phyloP scores from a whole-genome alignment of 1,139 yeast genomes.

The Geotrichum bryndzae region DNA sequence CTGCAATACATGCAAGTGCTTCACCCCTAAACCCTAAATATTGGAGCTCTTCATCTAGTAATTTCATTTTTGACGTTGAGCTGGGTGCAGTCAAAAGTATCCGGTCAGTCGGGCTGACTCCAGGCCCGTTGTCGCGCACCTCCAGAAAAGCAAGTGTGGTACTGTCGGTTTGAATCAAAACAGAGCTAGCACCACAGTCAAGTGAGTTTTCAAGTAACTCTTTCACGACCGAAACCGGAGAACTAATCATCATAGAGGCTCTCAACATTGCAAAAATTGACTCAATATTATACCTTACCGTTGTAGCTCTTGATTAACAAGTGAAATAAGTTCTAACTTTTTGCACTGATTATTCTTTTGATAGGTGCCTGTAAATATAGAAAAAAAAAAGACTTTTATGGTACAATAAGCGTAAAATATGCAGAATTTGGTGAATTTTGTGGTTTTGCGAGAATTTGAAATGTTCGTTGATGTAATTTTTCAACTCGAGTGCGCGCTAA shows the following conservation, averaged over 20 bases:
- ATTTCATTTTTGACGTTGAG: conserved; percentile 62
- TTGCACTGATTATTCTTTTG: not conserved
- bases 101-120: conserved; percentile 55
- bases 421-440: not conserved
- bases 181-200: conserved; percentile 62
- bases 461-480: not conserved
- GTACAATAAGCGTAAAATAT: not conserved
- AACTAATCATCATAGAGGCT: conserved; percentile 5
- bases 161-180: conserved; percentile 57
- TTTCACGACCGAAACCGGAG: conserved; percentile 35
- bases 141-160: conserved; percentile 59
- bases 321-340: not conserved
- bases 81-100: conserved; percentile 55
- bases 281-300: not conserved
- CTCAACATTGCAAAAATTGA: not conserved
- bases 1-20: conserved; percentile 57
- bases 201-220: conserved; percentile 75
- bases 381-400: not conserved
- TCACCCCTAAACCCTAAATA: conserved; percentile 82
- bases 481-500: not conserved
- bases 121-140: conserved; percentile 72
- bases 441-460: not conserved
- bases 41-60: conserved; percentile 44
- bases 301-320: not conserved
- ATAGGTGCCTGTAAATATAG: not conserved